A percentile compares a stretch with the other conserved stretches of the same genome.
Evolutionary conservation across 129 eudicot genomes (phyloP).

Genomic region (Pseudognaphalium luteoalbum): DNA sequence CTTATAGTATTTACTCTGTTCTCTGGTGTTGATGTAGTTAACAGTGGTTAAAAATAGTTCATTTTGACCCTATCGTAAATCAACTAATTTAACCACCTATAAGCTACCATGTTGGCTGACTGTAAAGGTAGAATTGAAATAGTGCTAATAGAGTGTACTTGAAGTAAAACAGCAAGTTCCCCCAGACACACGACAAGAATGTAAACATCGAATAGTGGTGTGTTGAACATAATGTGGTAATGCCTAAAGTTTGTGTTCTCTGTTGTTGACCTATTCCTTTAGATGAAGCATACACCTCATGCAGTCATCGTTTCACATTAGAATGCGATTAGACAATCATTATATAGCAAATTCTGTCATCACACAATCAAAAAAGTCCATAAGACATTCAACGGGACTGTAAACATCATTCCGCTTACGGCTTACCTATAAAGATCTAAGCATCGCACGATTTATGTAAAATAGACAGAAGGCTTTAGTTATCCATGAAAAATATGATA

Average conservation of each 20-base stretch:
- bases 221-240: not conserved
- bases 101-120: not conserved
- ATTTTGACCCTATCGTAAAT: too few relatives aligned
- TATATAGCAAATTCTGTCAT: not conserved
- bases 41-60: too few relatives aligned
- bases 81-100: too few relatives aligned
- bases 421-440: too few relatives aligned
- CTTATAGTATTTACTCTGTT: not conserved
- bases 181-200: too few relatives aligned
- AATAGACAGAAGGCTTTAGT: not conserved
- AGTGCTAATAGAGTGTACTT: too few relatives aligned
- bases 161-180: too few relatives aligned
- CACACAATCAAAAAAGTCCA: not conserved
- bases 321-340: not conserved
- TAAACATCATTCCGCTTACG: not conserved
- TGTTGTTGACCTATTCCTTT: not conserved
- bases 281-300: not conserved
- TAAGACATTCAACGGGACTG: not conserved
- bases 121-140: not conserved
- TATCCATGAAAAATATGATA: not conserved
- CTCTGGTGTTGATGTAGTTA: not conserved
- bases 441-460: too few relatives aligned
- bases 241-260: not conserved
- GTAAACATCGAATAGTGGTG: not conserved
- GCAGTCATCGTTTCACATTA: not conserved